phyloP scores from a whole-genome alignment of 2,329 filamentous ascomycete species.

The Venturia asperata region DNA sequence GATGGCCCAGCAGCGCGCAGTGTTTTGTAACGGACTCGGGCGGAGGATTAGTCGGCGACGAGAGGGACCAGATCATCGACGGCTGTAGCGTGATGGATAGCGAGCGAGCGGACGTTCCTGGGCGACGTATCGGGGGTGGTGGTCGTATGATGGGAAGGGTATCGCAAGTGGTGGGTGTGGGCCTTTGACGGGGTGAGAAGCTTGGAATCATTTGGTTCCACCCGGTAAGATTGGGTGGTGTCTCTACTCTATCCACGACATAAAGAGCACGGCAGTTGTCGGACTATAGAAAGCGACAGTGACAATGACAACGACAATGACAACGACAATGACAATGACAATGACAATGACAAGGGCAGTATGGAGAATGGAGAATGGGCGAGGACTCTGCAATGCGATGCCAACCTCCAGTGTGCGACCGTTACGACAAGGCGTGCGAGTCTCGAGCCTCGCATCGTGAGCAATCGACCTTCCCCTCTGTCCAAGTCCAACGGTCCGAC shows the following conservation, averaged over 20 bases:
- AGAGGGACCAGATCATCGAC: not conserved
- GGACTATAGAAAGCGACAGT: no score
- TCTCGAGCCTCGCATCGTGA: not conserved
- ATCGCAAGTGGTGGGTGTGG: not conserved
- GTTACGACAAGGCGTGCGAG: not conserved
- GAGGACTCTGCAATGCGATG: not conserved
- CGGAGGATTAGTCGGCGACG: constrained; percentile 1
- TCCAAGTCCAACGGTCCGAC: no score
- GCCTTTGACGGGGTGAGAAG: not conserved
- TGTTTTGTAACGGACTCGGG: constrained; percentile 1
- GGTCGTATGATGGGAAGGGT: not conserved
- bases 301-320: no score
- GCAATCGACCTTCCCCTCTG: not conserved
- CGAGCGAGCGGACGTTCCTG: not conserved
- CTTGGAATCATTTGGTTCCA: not conserved
- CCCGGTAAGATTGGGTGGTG: not conserved
- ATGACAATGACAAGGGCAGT: no score
- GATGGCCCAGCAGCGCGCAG: not conserved
- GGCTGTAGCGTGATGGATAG: not conserved
- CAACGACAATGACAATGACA: no score
- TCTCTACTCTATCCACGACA: not conserved
- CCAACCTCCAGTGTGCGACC: not conserved
- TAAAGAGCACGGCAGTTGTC: not conserved
- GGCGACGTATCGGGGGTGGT: not conserved
- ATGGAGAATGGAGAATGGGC: not conserved